Evolutionary conservation across 352 stramenopile species (phyloP), one percentile per base, ranked within the genome.

Genomic region (Phytophthora syringae): DNA sequence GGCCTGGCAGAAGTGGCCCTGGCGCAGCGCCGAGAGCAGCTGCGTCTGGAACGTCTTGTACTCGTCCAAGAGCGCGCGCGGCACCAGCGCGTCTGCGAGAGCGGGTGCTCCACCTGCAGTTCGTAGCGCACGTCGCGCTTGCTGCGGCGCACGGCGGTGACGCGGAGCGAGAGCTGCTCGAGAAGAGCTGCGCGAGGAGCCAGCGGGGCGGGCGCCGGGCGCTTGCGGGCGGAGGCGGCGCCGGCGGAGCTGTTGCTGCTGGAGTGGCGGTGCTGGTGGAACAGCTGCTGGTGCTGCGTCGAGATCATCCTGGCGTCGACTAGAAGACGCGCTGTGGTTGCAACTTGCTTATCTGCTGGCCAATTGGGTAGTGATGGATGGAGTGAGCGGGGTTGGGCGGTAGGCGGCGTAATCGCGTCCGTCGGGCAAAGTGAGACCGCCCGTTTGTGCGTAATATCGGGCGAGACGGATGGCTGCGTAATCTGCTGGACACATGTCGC

Each of bases 1-100:
- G 5, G 76, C 79, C 28, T 76, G 45, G 40, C 76, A 85, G 53
- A 84, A 84, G 52, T 85, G 79, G 20, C 76, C 76, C 5, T 60
- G 69, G 32, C 52, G 39, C 56, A 87, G 56, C 16, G 47, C 45
- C 13, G 27, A 12, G 11, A 82, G 44, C 39, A 82, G 52, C 22
- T 56, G 60, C 49, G 3, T 27, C 12, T 11, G 78, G 45, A 36
- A 81, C 49, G 37, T 5, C 37, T 44, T 60, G 56, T 75, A 80
- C 42, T 84, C 71, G 42, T 84, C 69, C 45, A 68, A 68, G 52
- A 59, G 39, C 22, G 39, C 37, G 52, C 11, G 37, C 52, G 37
- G 39, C 52, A 37, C 52, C 52, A 59, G 20, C 30, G 27, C 37
- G 25, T 45, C 18, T 45, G 30, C 22, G 52, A 59, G 52, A 37